Evolutionary conservation across 495 filamentous ascomycete species (phyloP), one percentile per base, ranked within the genome.

Genomic region (Aspergillus biplanus): DNA sequence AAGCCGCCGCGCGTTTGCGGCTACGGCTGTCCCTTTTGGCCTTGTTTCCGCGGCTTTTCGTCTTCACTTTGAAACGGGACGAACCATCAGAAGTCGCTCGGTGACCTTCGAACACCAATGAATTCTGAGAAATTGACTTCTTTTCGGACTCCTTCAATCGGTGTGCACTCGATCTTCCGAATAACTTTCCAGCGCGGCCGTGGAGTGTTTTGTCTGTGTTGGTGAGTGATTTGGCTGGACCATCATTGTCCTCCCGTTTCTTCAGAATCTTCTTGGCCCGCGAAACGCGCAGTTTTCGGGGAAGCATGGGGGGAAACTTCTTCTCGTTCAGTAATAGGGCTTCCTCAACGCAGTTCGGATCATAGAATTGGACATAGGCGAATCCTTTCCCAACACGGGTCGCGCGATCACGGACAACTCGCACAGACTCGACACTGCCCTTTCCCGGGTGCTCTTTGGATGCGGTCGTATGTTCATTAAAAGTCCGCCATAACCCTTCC

Each of bases 331-430:
- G 83, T 34, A 95, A 81, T 8, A 99, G 81, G 3, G 96, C 94
- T 35, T 89, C 86, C 71, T 99, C 96, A 32, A 98, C 93, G 16
- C 87, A 80, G 71, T 93, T 97, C 32, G 80, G 82, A 67, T 97
- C 91, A 84, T 94, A 75, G 74, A 98, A 99, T 69, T 99, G 96
- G 37, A 99, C 93, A 68, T 99, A 99, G 21, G 96, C 96, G 73
- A 99, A 92, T 13, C 96, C 96, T 74, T 99, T 98, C 52, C 95
- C 93, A 52, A 99, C 92, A 37, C 96, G 86, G 21, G 96, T 98
- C 53, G 87, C 87, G 49, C 89, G 78, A 67, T 99, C 96, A 59
- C 96, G 86, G 34, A 97, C 84, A n/a, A 99, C 90, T 11, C 96
- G 89, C 37, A 98, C 96, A 68, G 88, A 94, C 78, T 99, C 94